Evolutionary conservation across 352 stramenopile species (phyloP), one percentile per base, ranked within the genome.

Genomic region (Phytophthora crassamura): DNA sequence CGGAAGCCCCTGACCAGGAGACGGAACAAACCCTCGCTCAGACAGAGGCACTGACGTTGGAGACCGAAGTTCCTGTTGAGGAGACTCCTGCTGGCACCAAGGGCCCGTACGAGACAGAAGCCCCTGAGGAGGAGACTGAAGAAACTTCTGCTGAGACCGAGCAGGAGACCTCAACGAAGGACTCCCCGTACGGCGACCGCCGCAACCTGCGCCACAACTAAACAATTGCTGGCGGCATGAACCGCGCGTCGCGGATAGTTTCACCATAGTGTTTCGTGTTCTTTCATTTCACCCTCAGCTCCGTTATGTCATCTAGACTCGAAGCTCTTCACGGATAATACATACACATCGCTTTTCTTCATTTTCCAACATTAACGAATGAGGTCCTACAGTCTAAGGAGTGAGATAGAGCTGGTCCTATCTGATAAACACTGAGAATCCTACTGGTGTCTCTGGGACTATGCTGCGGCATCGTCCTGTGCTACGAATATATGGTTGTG

Each of bases 211-310:
- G 55, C 18, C 25, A 30, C 55, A 54, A 59, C 33, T 67, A 57
- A 57, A 47, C 22, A 1, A 25, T 25, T 1, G 22, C 22, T 25
- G 22, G 22, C 22, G 2, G 22, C 22, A 25, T 25, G 15, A 42
- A 6, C 41, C 16, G 16, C 15, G 40, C 35, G 11, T 36, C 41
- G 39, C 32, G 48, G 35, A 11, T 18, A 52, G 46, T 52, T 51
- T 47, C 43, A 57, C 12, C 33, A 46, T 61, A 42, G 56, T 40
- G 62, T 65, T 66, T 71, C 55, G 8, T 71, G 56, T 71, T 71
- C 22, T 25, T 3, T 54, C 25, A 41, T 46, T 57, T n/a, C 50
- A 50, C 39, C 14, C 43, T 33, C 15, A 40, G 49, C 42, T 46
- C 36, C 57, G 11, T 64, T 36, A 52, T 64, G 57, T 50, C 35